Percentiles rank a stretch among this genome's conserved stretches.
These are phyloP conservation scores for Torulaspora indica DNA, from an alignment of 805 yeast genomes.

Conservation along the genomic window DNA sequence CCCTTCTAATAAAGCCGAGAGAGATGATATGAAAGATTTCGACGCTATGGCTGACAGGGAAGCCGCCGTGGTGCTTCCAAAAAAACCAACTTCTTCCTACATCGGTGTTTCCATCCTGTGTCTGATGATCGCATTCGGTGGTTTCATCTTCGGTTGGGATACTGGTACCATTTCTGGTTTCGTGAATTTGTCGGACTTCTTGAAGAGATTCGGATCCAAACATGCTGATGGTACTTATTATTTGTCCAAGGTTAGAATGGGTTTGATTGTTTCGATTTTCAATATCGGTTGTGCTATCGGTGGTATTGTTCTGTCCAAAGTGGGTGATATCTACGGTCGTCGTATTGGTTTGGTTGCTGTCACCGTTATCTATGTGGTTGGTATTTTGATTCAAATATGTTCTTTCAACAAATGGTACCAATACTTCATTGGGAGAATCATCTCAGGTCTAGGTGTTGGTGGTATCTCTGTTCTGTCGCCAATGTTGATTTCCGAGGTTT, in stretches of 20 bases:
- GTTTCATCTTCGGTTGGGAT: slow-evolving; percentile 67
- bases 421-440: slow-evolving; percentile 59
- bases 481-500: slow-evolving; percentile 61
- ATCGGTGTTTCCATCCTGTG: slow-evolving; percentile 34
- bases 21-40: slow-evolving; percentile 25
- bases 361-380: slow-evolving; percentile 61
- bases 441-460: slow-evolving; percentile 77
- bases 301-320: slow-evolving; percentile 51
- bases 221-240: slow-evolving; percentile 41
- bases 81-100: slow-evolving; percentile 37
- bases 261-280: slow-evolving; percentile 56
- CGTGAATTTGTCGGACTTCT: slow-evolving; percentile 53
- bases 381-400: slow-evolving; percentile 64
- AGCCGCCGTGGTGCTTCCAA: slow-evolving; percentile 26
- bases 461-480: slow-evolving; percentile 73
- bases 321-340: slow-evolving; percentile 64
- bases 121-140: slow-evolving; percentile 33
- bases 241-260: slow-evolving; percentile 51
- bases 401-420: slow-evolving; percentile 57
- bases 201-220: slow-evolving; percentile 51
- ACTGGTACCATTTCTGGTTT: slow-evolving; percentile 78
- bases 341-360: slow-evolving; percentile 57
- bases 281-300: slow-evolving; percentile 74
- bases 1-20: slow-evolving; percentile 30
- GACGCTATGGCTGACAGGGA: slow-evolving; percentile 12